Conservation (phyloP, 352 stramenopile genomes). For the Globisporangium okanoganense region DNA sequence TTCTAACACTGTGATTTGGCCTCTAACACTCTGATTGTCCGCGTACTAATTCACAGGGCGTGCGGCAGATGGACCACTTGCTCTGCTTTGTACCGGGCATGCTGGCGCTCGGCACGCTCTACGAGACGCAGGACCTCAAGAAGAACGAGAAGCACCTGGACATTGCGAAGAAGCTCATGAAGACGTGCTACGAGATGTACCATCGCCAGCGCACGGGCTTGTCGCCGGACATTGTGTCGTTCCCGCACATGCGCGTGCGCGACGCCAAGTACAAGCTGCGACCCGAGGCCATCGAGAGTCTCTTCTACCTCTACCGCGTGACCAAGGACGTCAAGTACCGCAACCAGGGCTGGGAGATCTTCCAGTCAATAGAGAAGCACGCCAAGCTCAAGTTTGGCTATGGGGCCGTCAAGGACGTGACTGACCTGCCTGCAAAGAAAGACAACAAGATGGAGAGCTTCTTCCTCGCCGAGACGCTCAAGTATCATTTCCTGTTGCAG, state of each 20-base stretch:
- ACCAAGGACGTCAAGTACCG: conserved; percentile 94
- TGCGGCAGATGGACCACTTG: conserved; percentile 95
- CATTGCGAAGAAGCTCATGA: conserved; percentile 86
- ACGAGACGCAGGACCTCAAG: conserved; percentile 43
- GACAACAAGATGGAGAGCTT: conserved; percentile 98
- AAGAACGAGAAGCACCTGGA: conserved; percentile 85
- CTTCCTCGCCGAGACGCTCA: conserved; percentile 98
- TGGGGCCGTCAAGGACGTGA: conserved; percentile 57
- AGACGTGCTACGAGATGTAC: conserved; percentile 96
- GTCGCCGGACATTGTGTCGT: conserved; percentile 91
- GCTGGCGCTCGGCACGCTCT: conserved; percentile 90
- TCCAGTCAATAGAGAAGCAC: conserved; percentile 90
- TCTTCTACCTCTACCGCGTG: conserved; percentile 96
- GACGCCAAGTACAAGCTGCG: conserved; percentile 92
- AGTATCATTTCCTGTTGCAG: conserved; percentile 98
- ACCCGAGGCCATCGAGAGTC: conserved; percentile 94
- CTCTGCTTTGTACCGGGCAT: conserved; percentile 95
- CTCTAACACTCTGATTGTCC: conserved; percentile 3
- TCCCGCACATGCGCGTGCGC: conserved; percentile 57
- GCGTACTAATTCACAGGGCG: not conserved
- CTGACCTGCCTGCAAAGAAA: conserved; percentile 37
- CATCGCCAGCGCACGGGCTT: conserved; percentile 89
- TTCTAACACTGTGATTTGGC: not conserved
- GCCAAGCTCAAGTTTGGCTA: conserved; percentile 90
- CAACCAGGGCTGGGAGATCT: conserved; percentile 96